Evolutionary conservation across 371 early-diverging fungal species (phyloP), one percentile per base, ranked within the genome.

Genomic region (Mucor ambiguus): DNA sequence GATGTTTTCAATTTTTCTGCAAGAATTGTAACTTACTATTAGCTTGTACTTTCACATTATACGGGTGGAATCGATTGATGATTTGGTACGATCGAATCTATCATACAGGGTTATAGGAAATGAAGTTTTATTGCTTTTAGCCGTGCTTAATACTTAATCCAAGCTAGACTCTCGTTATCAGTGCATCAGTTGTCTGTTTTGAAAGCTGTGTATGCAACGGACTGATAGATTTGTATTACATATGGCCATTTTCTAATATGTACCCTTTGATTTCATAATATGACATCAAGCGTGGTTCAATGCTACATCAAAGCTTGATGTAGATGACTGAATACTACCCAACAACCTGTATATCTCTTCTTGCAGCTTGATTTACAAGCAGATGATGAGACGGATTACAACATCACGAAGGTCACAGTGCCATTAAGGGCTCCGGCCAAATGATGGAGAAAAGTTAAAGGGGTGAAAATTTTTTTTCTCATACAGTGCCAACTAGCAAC

Each of bases 391-490:
- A 46, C 22, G 20, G 22, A 46, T 20, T 22, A 46, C 20, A 1
- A 46, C 10, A 18, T 41, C 46, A 20, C 46, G 22, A 46, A 46
- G 46, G 46, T 46, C 46, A 46, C 46, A 46, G 22, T 20, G 41
- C 41, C 18, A 46, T 22, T 22, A 46, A 46, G n/a, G 46, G 46
- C 46, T 46, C 46, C 46, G 46, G 46, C 46, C 46, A 22, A 46
- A 46, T 46, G 46, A 22, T 46, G 10, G n/a, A 20, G 46, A 41
- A 0, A 5, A 41, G 41, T 41, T 41, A 41, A 41, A 41, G 41
- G 41, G 41, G 11, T 46, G 46, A 46, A 46, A 46, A 46, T 46
- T 46, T 46, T 44, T 44, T 46, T 46, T 46, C 46, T 46, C 46
- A 46, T 46, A 46, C 46, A 20, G 46, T 46, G 22, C 22, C 8